A percentile compares a stretch with the other conserved stretches of the same genome.
phyloP scores from a whole-genome alignment of 306 rosid genomes.

The Geum urbanum region DNA sequence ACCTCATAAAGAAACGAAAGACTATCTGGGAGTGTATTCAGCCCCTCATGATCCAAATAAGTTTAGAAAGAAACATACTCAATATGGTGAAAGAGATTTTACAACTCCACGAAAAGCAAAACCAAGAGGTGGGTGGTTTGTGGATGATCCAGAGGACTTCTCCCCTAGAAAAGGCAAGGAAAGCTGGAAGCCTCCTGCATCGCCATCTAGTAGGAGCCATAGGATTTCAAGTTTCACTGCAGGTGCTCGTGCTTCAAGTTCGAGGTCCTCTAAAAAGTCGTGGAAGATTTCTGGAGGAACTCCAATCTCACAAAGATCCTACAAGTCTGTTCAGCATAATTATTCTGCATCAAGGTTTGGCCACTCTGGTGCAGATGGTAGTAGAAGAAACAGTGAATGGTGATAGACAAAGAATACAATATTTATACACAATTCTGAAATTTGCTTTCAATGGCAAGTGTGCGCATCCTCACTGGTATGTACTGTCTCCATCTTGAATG shows the following conservation, averaged over 20 bases:
- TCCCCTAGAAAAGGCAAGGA: slow-evolving; percentile 29
- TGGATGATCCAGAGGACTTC: slow-evolving; percentile 44
- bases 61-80: slow-evolving; percentile 40
- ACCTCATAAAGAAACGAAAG: slow-evolving; percentile 40
- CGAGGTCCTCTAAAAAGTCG: slow-evolving; percentile 25
- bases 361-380: no score
- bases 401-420: no score
- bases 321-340: slow-evolving; percentile 4
- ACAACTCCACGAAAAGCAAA: slow-evolving; percentile 43
- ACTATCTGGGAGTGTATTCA: slow-evolving; percentile 42
- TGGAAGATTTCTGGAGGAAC: slow-evolving; percentile 37
- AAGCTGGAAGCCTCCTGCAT: slow-evolving; percentile 38
- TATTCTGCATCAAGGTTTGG: no score
- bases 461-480: no score
- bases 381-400: no score
- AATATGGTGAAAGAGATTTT: slow-evolving; percentile 36
- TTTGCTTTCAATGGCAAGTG: no score
- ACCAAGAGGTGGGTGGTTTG: slow-evolving; percentile 48
- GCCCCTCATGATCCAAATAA: slow-evolving; percentile 49
- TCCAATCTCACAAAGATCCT: slow-evolving; percentile 34
- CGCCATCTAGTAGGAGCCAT: slow-evolving; percentile 37
- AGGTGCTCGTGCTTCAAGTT: slow-evolving; percentile 39
- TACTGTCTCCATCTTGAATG: no score
- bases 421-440: no score
- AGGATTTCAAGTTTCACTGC: slow-evolving; percentile 11